Base-by-base conservation (phyloP, 768 basidiomycete genomes). In the Russula dissimulans region DNA sequence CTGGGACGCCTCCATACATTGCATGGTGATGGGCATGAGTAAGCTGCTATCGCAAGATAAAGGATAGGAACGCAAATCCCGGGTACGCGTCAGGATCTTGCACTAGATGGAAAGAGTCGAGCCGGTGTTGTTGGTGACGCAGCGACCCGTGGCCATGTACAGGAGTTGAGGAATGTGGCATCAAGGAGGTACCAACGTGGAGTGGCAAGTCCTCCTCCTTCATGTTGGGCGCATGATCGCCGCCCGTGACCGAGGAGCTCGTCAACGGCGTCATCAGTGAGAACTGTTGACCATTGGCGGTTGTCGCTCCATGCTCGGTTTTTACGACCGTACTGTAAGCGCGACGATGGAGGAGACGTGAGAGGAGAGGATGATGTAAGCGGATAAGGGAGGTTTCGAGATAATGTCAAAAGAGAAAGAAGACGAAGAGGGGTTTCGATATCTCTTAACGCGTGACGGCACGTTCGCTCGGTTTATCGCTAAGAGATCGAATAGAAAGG, bases 41-140 rank as follows among this genome's bases (percentile, higher is more conserved):
- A 56, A 56, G 54, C 22, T 26, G 22, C 51, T 34, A 42, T 54
- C 32, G 39, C 18, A 45, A 54, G 58, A 46, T 15, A 14, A 12
- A 41, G 39, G 14, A 12, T 18, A 54, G 18, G 3, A 54, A 11
- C 15, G 41, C 32, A 55, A 52, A 61, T 51, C 22, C 62, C 43
- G 39, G 62, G 59, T 38, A 64, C 0, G 55, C 45, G 54, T 54
- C 49, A 36, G 54, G 50, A 29, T 64, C 62, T 48, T 61, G 50
- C 49, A 63, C 54, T 14, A 56, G 1, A 36, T 34, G 50, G 45
- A 64, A 64, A 14, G 59, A 32, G 8, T 62, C 48, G 10, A 17
- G 49, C 1, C 42, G 18, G 42, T 46, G 55, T n/a, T 38, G 44
- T 36, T 47, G 59, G 31, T 55, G 62, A 46, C 34, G 60, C 10